These are phyloP conservation scores for Periconia sp. DNA, from an alignment of 2,329 filamentous ascomycete genomes.

Conservation along the genomic window DNA sequence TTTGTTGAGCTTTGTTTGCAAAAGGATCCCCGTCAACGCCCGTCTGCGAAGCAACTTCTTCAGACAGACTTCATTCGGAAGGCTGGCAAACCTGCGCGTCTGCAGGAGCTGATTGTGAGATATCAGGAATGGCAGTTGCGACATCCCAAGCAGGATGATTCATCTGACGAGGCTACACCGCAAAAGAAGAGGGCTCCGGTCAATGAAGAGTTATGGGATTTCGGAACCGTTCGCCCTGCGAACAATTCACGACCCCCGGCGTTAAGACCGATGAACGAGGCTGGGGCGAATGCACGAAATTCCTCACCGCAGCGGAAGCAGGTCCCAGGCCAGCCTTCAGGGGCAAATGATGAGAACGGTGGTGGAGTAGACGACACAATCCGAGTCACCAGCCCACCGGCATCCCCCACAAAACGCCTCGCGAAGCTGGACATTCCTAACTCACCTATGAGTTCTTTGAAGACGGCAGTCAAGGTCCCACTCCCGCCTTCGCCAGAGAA, in stretches of 20 bases:
- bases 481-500: constrained; percentile 51
- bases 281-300: constrained; percentile 73
- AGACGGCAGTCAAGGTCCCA: constrained; percentile 47
- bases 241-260: constrained; percentile 58
- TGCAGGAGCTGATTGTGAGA: constrained; percentile 93
- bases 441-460: constrained; percentile 44
- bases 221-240: constrained; percentile 89
- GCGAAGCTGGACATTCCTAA: constrained; percentile 30
- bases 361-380: constrained; percentile 31
- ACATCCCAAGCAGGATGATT: constrained; percentile 64
- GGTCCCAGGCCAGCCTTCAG: constrained; percentile 26
- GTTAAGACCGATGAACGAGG: constrained; percentile 75
- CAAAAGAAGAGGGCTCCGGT: constrained; percentile 50
- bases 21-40: constrained; percentile 85
- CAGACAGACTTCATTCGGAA: constrained; percentile 87
- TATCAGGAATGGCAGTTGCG: constrained; percentile 84
- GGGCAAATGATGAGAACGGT: constrained; percentile 38
- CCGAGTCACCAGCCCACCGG: constrained; percentile 37
- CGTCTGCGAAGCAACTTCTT: constrained; percentile 81
- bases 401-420: constrained; percentile 48
- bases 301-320: constrained; percentile 37
- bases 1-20: constrained; percentile 70
- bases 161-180: constrained; percentile 38
- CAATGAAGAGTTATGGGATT: constrained; percentile 95
- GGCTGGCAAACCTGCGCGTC: constrained; percentile 93